phyloP scores from a whole-genome alignment of 2,329 filamentous ascomycete genomes.

The Pseudopyricularia cyperi region DNA sequence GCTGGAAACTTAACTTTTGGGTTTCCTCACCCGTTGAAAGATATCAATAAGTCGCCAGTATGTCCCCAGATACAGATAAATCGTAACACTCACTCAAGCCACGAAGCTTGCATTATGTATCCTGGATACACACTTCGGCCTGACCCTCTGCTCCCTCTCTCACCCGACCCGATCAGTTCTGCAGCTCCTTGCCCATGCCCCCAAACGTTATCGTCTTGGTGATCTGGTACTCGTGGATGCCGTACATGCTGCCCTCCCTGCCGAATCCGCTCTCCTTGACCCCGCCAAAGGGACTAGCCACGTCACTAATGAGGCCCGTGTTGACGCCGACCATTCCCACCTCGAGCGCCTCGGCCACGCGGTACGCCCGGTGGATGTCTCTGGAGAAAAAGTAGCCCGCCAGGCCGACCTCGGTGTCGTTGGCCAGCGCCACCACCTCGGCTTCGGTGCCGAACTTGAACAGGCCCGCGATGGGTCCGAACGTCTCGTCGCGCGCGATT shows the following conservation, averaged over 20 bases:
- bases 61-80: too few relatives aligned
- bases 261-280: conserved; percentile 76
- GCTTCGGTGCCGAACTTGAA: conserved; percentile 83
- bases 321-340: conserved; percentile 84
- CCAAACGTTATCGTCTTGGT: conserved; percentile 56
- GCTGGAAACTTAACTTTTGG: too few relatives aligned
- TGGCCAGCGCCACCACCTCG: conserved; percentile 76
- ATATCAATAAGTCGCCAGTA: too few relatives aligned
- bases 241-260: conserved; percentile 64
- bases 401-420: conserved; percentile 70
- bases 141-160: too few relatives aligned
- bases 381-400: conserved; percentile 86
- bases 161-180: too few relatives aligned
- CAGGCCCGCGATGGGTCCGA: conserved; percentile 82
- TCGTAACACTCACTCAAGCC: too few relatives aligned
- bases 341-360: conserved; percentile 58
- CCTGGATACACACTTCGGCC: too few relatives aligned
- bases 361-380: conserved; percentile 43
- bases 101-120: too few relatives aligned
- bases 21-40: too few relatives aligned
- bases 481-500: conserved; percentile 80
- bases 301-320: conserved; percentile 53
- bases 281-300: conserved; percentile 56
- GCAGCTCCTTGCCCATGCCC: conserved; percentile 41
- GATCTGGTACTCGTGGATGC: conserved; percentile 61